These are phyloP conservation scores for Cucumis variabilis DNA, from an alignment of 331 rosid species.

Conservation along the genomic window DNA sequence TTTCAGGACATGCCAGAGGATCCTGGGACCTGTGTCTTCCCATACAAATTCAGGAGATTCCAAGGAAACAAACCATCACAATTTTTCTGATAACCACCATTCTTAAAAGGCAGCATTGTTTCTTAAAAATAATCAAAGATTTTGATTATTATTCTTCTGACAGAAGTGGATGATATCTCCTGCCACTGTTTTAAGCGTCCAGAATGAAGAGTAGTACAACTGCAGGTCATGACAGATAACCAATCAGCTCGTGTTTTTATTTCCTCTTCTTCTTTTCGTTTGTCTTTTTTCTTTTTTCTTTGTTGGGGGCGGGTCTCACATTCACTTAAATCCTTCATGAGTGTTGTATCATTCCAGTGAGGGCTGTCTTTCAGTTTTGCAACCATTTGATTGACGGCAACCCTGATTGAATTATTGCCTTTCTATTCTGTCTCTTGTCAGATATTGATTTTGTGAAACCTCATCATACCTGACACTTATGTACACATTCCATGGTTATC, in stretches of 20 bases:
- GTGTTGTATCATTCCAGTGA: conserved; percentile 23
- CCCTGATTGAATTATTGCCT: not conserved
- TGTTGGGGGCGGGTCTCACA: not conserved
- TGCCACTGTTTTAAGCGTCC: conserved; percentile 22
- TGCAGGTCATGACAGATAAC: conserved; percentile 17
- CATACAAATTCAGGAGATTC: conserved; percentile 46
- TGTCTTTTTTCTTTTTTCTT: not conserved
- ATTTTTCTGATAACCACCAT: conserved; percentile 47
- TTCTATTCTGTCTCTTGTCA: conserved; percentile 1
- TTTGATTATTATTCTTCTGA: conserved; percentile 4
- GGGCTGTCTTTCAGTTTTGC: conserved; percentile 5
- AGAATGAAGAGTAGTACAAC: conserved; percentile 14
- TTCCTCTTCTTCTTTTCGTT: too few relatives aligned
- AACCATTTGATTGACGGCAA: conserved; percentile 24
- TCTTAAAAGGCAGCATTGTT: not conserved
- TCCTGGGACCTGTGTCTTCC: conserved; percentile 54
- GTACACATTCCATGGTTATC: conserved; percentile 12
- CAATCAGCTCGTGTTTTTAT: conserved; percentile 3
- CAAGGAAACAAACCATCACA: conserved; percentile 46
- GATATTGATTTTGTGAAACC: conserved; percentile 8
- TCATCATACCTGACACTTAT: not conserved
- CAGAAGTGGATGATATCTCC: not conserved
- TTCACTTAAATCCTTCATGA: conserved; percentile 15
- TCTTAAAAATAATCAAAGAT: conserved; percentile 1
- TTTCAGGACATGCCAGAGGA: conserved; percentile 66